Conservation (phyloP, 139 green algal genomes). For the Yamagishiella unicocca region DNA sequence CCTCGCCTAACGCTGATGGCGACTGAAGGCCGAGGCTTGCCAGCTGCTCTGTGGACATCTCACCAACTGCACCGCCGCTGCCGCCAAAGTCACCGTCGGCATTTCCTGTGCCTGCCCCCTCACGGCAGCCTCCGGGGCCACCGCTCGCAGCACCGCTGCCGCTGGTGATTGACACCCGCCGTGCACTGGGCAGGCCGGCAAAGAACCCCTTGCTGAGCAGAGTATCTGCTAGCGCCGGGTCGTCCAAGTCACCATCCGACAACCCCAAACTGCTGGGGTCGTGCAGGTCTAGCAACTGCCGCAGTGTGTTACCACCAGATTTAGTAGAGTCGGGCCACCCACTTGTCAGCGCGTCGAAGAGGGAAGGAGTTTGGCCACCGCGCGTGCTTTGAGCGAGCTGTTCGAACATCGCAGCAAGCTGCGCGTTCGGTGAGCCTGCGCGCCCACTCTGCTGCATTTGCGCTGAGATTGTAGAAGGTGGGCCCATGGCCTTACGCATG, state of each 20-base stretch:
- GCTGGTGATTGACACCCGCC: neutral
- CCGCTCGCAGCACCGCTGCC: neutral
- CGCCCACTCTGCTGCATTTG: constrained; percentile 41
- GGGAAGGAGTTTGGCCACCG: constrained; percentile 18
- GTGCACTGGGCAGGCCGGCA: constrained; percentile 30
- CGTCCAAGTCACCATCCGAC: neutral
- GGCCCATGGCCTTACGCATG: constrained; percentile 25
- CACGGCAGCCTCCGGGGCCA: neutral
- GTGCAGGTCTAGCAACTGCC: constrained; percentile 22
- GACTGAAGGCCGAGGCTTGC: constrained; percentile 38
- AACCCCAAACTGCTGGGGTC: neutral
- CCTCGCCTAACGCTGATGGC: neutral
- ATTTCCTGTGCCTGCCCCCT: neutral
- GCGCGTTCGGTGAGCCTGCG: constrained; percentile 42
- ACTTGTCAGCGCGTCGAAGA: constrained; percentile 35
- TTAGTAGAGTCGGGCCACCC: constrained; percentile 40
- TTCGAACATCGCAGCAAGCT: constrained; percentile 50
- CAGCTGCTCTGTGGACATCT: constrained; percentile 37
- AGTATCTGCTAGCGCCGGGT: constrained; percentile 14
- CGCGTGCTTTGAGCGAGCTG: constrained; percentile 49
- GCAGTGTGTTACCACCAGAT: constrained; percentile 12
- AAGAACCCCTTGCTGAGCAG: constrained; percentile 15
- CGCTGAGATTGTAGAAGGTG: constrained; percentile 25
- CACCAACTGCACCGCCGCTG: neutral
- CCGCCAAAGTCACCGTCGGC: neutral